Base-by-base conservation (phyloP, 805 yeast genomes). In the Kodamaea hsintzibuensis region DNA sequence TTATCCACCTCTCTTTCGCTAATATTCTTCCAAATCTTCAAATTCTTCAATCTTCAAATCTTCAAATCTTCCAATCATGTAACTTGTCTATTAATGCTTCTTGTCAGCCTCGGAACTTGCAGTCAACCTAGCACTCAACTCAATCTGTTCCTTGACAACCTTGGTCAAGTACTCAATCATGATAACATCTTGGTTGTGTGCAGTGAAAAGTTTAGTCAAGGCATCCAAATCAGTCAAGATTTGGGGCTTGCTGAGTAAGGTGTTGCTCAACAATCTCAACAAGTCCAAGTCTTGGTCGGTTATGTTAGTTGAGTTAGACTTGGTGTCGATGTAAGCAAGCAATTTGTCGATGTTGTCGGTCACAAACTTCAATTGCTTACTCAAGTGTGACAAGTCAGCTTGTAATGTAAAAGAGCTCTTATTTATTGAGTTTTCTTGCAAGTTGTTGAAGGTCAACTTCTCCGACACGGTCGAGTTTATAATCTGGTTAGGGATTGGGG, bases 121-220 rank as follows among this genome's bases (percentile, higher is more conserved):
- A 37, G 61, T 85, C 63, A 89, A 79, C 68, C 88, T 84, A 47
- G 91, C 84, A 63, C 91, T 83, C 65, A 88, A 78, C 68, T 88
- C 92, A 59, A 89, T 80, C 74, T 91, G 97, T 58, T 91, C 88
- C 74, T 88, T 89, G 62, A 91, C 84, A 52, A 95, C 88, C 60
- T 86, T 84, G 54, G 96, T 86, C 71, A 91, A 79, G 67, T 86
- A 88, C 67, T 89, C 93, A 58, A 91, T 81, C 84, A 90, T 82
- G 57, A 88, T 78, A 43, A 90, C 84, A 63, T 91, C 96, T 69
- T 89, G 91, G 66, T 86, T 77, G 68, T 89, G 91, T 38, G 82
- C 78, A 66, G 82, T 83, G 78, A 89, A 84, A 57, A 84, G 79
- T 58, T 77, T 71, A 65, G 82, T 83, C 62, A 88, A 76, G 49